Evolutionary conservation across 306 rosid species (phyloP), one percentile per base, ranked within the genome.

Genomic region (Geum urbanum): DNA sequence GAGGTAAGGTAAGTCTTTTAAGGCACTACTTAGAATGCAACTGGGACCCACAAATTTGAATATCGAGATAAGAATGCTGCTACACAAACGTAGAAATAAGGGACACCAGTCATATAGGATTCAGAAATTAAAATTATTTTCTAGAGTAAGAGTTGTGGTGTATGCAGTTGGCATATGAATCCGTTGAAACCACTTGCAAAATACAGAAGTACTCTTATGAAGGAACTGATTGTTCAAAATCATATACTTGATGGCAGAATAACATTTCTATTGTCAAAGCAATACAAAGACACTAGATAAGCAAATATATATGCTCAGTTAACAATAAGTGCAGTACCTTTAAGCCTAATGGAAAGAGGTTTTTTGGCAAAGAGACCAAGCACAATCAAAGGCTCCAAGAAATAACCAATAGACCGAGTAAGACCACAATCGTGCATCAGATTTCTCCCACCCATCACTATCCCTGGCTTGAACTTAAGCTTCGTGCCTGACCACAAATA

Each of bases 391-490:
- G 98, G 94, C 79, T 94, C 97, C 50, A 92, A 55, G 69, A 86
- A 92, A 78, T 88, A 92, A 15, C 88, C 89, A 83, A 94, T 85
- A 48, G 97, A 79, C 2, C 98, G 87, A 63, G 85, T 77, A 39
- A 87, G 46, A 61, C 94, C 92, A 47, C 97, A 92, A 35, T 92
- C 94, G 35, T 90, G 94, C 2, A 69, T 67, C 48, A 75, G 59
- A 68, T 80, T 72, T 55, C 78, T 86, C n/a, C 96, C 97, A 62
- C 98, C 98, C 84, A 90, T 80, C 22, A 92, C 82, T 77, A 74
- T 84, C 27, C 97, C 98, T 0, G 96, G 98, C 61, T 80, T 87
- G 81, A 88, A 92, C 84, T 88, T 92, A 57, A 92, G 49, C 55
- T 82, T 86, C 9, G 98, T 90, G 41, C 96, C 97, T 90, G 69